These are phyloP conservation scores for Camillea tinctor DNA, from an alignment of 2,329 filamentous ascomycete species.

Conservation along the genomic window DNA sequence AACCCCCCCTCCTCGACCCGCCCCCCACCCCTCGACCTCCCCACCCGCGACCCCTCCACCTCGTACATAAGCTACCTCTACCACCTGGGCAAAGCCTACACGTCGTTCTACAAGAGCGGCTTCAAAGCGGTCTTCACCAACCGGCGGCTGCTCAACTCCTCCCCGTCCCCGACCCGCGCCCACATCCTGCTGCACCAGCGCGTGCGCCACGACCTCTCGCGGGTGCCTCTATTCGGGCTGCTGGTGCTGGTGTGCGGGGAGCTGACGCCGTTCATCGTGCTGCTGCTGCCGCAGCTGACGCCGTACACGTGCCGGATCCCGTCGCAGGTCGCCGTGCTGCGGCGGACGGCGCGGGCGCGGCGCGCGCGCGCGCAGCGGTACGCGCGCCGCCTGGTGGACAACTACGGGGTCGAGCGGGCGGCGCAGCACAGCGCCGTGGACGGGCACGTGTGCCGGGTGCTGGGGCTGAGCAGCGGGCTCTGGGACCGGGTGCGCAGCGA, in stretches of 20 bases:
- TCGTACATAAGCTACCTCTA: constrained; percentile 54
- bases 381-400: constrained; percentile 19
- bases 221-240: constrained; percentile 75
- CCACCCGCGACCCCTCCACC: constrained; percentile 48
- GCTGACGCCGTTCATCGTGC: constrained; percentile 77
- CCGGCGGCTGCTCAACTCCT: constrained; percentile 46
- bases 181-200: constrained; percentile 70
- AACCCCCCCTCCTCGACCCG: constrained; percentile 75
- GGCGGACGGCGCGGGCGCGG: constrained; percentile 53
- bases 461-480: constrained; percentile 41
- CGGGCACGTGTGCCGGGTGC: constrained; percentile 28
- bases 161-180: constrained; percentile 54
- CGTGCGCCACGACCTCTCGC: constrained; percentile 68
- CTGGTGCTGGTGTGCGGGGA: constrained; percentile 80
- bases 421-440: neutral
- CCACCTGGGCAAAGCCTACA: constrained; percentile 70
- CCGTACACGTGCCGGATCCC: constrained; percentile 84
- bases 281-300: constrained; percentile 67
- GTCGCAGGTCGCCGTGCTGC: constrained; percentile 61
- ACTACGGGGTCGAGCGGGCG: neutral
- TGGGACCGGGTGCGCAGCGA: constrained; percentile 52
- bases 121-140: constrained; percentile 74
- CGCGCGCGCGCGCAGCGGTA: constrained; percentile 37
- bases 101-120: constrained; percentile 84
- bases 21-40: constrained; percentile 66